Conservation (phyloP, 73 alveolate species). For the Stentor coeruleus region DNA sequence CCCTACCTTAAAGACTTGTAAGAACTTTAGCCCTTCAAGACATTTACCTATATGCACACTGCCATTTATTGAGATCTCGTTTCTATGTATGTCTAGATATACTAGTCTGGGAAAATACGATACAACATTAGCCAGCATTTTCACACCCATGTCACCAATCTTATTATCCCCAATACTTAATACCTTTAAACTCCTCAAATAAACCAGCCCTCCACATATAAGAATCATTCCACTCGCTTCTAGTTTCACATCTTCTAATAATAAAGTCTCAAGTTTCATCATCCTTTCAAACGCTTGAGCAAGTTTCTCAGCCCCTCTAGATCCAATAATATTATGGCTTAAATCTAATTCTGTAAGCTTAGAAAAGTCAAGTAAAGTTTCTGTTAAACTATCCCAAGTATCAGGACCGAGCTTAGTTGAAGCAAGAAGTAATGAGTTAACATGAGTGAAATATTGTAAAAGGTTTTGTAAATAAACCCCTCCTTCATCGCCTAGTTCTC, state of each 20-base stretch:
- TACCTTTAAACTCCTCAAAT: neutral
- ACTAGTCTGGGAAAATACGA: neutral
- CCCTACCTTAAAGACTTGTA: too few species aligned
- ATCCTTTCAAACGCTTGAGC: slow-evolving; percentile 3
- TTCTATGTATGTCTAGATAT: neutral
- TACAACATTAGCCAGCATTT: neutral
- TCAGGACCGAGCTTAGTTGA: neutral
- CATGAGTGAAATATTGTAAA: neutral
- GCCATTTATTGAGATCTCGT: too few species aligned
- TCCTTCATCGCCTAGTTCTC: neutral
- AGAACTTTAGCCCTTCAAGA: too few species aligned
- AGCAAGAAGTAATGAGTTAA: neutral
- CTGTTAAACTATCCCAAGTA: neutral
- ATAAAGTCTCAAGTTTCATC: neutral
- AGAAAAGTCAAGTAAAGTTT: neutral
- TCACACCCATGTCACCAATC: neutral
- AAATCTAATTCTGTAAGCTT: neutral
- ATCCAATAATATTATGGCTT: neutral
- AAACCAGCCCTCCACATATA: neutral
- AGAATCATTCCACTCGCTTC: neutral
- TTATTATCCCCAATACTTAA: neutral
- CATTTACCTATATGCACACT: too few species aligned
- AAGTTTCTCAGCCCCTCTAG: neutral
- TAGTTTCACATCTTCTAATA: neutral
- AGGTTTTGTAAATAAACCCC: neutral